Base-by-base conservation (phyloP, 768 basidiomycete genomes). In the Russula vinacea region DNA sequence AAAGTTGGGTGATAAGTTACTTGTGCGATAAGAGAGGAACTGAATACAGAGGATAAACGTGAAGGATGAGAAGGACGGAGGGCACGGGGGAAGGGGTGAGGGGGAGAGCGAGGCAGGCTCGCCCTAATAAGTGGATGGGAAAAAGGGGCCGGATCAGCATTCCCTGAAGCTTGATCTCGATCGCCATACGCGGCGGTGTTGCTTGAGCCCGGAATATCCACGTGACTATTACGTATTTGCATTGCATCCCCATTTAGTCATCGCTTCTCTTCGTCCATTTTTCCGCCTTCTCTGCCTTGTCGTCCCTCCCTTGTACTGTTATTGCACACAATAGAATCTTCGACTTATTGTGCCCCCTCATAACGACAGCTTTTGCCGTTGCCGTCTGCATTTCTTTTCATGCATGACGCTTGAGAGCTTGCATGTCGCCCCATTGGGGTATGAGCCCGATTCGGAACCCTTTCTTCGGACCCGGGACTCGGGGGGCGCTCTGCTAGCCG, bases 61-160 rank as follows among this genome's bases (percentile, higher is more conserved):
- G 54, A 42, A 35, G 11, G 58, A 59, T 51, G 50, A n/a, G 44
- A 14, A 33, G 37, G 52, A 35, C 45, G 45, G n/a, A 47, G 45
- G 45, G 45, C 44, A 45, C 44, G 44, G 35, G 42, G 53, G 11
- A 19, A 29, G 37, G 5, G 51, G 47, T 32, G 40, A 7, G 40
- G 5, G 42, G 39, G 24, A 24, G 9, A 7, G 26, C 19, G 37
- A 16, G 50, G 17, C 33, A 26, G 49, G 45, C 51, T 54, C 26
- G 52, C 54, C 58, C 35, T 19, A 54, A 64, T 60, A 64, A 39
- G 45, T 39, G 53, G 10, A 42, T 22, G 17, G 19, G 35, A 49
- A 62, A 62, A 53, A 24, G 58, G 63, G 57, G 51, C 56, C 62
- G 22, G 62, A 63, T 63, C 62, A 63, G 49, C 49, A 29, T 45